Evolutionary conservation across 2,329 filamentous ascomycete genomes (phyloP).

Genomic region (Penicillium vulpinum): DNA sequence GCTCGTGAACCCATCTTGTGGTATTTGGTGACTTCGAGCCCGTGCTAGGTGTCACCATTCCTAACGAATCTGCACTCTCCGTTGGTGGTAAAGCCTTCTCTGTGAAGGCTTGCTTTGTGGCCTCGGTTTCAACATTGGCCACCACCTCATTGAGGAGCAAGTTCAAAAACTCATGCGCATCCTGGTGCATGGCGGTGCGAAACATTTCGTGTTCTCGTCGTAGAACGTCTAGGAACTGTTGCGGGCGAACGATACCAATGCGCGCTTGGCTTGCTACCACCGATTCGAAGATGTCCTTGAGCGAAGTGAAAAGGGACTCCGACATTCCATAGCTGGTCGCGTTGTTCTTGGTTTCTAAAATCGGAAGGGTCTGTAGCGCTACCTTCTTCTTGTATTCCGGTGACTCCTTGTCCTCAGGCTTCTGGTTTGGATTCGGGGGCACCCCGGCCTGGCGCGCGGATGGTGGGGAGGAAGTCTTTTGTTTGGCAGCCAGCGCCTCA

Average conservation of each 20-base stretch:
- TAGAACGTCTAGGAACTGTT: constrained; percentile 90
- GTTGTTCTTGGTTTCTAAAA: constrained; percentile 83
- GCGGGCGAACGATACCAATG: constrained; percentile 86
- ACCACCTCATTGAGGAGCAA: constrained; percentile 95
- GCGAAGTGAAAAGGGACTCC: constrained; percentile 87
- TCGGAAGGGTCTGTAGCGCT: constrained; percentile 81
- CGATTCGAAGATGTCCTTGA: constrained; percentile 95
- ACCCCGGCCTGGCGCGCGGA: constrained; percentile 52
- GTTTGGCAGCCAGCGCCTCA: constrained; percentile 49
- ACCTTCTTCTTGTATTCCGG: constrained; percentile 98
- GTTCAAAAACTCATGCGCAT: constrained; percentile 96
- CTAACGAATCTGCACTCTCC: constrained; percentile 46
- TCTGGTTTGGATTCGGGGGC: constrained; percentile 56
- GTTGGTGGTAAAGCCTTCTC: constrained; percentile 55
- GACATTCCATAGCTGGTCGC: constrained; percentile 82
- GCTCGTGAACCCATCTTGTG: constrained; percentile 90
- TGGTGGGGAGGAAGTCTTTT: constrained; percentile 40
- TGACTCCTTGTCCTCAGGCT: constrained; percentile 91
- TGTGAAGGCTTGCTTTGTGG: constrained; percentile 43
- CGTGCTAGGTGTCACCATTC: constrained; percentile 53
- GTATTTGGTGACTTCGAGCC: constrained; percentile 61
- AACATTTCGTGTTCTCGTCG: constrained; percentile 97
- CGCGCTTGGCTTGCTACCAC: constrained; percentile 77
- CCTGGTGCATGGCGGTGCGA: constrained; percentile 93
- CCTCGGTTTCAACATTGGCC: constrained; percentile 86